Base-by-base conservation (phyloP, 2,329 filamentous ascomycete genomes). In the Ophiostoma triangulosporum region DNA sequence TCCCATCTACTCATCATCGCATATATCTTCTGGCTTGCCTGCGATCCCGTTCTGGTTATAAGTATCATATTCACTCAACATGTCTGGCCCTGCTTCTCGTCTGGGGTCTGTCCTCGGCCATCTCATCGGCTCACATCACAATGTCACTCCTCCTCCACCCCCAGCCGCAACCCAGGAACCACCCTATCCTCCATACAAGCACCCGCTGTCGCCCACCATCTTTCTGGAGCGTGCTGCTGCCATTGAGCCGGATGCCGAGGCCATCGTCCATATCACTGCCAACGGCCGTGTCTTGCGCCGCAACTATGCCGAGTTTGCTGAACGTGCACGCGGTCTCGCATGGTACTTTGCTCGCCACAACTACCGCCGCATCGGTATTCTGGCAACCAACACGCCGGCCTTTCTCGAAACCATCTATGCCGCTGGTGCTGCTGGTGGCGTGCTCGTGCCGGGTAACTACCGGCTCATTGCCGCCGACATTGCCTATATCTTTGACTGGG, bases 331-430 rank as follows among this genome's bases (percentile, higher is more conserved):
- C 40, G 93, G 91, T 0, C 72, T 98, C 17, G 90, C 89, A 14
- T 97, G 95, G 69, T 97, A 85, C 65, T 66, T 98, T 54, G 78
- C 78, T 60, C 87, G 86, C 66, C 80, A 86, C 63, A 76, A 78
- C 4, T 81, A 80, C 63, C 84, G 80, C 62, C 77, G 86, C 56
- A 85, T 97, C 6, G 93, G 93, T 6, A 83, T 98, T 48, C 73
- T 98, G 11, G 83, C 82, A 8, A 87, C 93, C 3, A 98, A 98
- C 65, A 98, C 93, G 1, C 93, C 93, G 0, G 90, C 90, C 0
- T 97, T 97, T 62, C 73, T 98, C 27, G 91, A 97, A 69, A 79
- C 82, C 6, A 87, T 95, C 57, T 98, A 88, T 64, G 93, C 86
- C 1, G 84, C 96, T 60, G 83, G 83, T 1, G 90, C 86, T 1